Conservation (phyloP, 148 eudicot genomes). For the Arbutus unedo region DNA sequence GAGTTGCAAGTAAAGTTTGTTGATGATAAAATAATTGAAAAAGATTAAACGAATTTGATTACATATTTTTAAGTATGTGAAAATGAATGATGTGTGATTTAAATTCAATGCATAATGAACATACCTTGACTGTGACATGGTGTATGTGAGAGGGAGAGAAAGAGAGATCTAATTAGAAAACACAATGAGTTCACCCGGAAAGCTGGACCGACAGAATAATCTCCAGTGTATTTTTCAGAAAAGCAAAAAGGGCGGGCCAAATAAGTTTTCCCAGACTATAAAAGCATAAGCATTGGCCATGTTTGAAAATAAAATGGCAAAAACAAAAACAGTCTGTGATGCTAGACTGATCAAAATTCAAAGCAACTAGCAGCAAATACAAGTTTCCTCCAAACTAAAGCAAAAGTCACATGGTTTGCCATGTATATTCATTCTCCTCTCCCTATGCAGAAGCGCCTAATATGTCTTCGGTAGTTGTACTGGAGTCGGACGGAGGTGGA, state of each 20-base stretch:
- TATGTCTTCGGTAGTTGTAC: constrained; percentile 28
- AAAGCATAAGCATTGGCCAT: not conserved
- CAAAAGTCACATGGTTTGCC: not conserved
- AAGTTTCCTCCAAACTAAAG: constrained; percentile 8
- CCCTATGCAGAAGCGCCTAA: constrained; percentile 53
- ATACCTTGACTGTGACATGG: no score
- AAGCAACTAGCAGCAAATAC: not conserved
- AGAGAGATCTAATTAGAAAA: not conserved
- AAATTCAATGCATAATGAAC: no score
- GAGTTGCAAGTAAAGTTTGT: no score
- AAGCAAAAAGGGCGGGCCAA: not conserved
- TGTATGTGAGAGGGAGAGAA: not conserved
- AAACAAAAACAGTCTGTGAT: constrained; percentile 12
- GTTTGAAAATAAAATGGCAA: not conserved
- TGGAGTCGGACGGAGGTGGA: constrained; percentile 23
- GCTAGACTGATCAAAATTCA: not conserved
- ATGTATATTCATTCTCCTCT: not conserved
- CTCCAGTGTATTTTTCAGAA: not conserved
- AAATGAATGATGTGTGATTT: no score
- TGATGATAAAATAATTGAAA: no score
- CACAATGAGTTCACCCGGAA: not conserved
- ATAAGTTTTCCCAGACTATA: not conserved
- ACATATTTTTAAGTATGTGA: no score
- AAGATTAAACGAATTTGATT: no score
- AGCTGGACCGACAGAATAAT: not conserved